These are phyloP conservation scores for Chernovozyma aurita DNA, from an alignment of 1,139 yeast genomes.

Conservation along the genomic window DNA sequence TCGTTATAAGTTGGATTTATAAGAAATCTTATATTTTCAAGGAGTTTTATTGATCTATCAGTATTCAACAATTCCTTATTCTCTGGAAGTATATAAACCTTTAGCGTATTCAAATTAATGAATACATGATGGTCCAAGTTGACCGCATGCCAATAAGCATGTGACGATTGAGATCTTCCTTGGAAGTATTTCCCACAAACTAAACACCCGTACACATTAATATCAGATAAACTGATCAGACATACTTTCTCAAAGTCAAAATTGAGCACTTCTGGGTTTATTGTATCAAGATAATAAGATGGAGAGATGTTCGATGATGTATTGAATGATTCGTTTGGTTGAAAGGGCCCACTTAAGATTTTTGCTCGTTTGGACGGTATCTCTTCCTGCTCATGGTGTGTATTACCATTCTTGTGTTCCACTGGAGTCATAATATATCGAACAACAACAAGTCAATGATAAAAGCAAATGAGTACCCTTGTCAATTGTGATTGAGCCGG, in stretches of 20 bases:
- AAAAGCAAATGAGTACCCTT: too few species aligned
- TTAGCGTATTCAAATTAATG: slow-evolving; percentile 47
- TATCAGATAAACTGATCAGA: slow-evolving; percentile 53
- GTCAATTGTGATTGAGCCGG: too few species aligned
- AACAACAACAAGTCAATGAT: too few species aligned
- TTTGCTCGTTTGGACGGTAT: too few species aligned
- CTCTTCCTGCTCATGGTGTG: too few species aligned
- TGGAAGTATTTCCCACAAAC: slow-evolving; percentile 71
- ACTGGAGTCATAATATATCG: too few species aligned
- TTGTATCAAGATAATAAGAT: slow-evolving; percentile 44
- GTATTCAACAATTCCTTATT: slow-evolving; percentile 32
- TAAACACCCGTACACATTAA: slow-evolving; percentile 68
- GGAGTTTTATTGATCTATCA: slow-evolving; percentile 19
- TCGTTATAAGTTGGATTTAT: slow-evolving; percentile 49
- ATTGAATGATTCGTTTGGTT: too few species aligned
- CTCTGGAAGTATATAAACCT: slow-evolving; percentile 61
- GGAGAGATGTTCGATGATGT: neutral
- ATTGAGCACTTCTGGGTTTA: slow-evolving; percentile 53
- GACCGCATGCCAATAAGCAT: slow-evolving; percentile 66
- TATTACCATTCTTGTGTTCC: too few species aligned
- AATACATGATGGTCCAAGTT: slow-evolving; percentile 60
- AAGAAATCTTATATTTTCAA: slow-evolving; percentile 50
- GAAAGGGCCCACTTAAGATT: too few species aligned
- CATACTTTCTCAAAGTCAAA: slow-evolving; percentile 71
- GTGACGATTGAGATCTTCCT: slow-evolving; percentile 60